phyloP scores from a whole-genome alignment of 1,139 yeast genomes.

The Geotrichum candidum region DNA sequence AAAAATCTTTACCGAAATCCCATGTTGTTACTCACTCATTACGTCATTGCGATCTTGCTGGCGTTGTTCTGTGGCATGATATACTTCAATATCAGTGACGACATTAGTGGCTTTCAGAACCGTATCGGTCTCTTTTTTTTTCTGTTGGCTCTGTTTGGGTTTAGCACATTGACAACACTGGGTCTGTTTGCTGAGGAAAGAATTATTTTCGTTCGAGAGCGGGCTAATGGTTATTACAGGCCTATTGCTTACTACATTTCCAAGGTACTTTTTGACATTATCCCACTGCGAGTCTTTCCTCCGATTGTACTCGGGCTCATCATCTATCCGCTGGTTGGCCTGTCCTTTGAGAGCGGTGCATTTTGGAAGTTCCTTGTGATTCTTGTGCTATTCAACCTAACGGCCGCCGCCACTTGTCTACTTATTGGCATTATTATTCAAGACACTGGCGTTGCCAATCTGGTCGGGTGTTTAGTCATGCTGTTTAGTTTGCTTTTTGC shows the following conservation, averaged over 20 bases:
- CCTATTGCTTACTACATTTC: conserved; percentile 81
- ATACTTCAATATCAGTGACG: conserved; percentile 75
- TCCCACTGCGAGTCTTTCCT: conserved; percentile 85
- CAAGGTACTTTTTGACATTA: conserved; percentile 79
- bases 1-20: conserved; percentile 92
- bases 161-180: conserved; percentile 84
- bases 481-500: conserved; percentile 85
- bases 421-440: conserved; percentile 79
- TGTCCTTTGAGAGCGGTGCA: conserved; percentile 72
- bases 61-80: conserved; percentile 82
- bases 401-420: conserved; percentile 77
- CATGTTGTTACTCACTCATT: conserved; percentile 72
- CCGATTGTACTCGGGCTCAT: conserved; percentile 78
- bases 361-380: conserved; percentile 65
- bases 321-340: conserved; percentile 87
- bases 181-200: conserved; percentile 85
- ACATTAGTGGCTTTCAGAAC: conserved; percentile 93
- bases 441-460: conserved; percentile 91
- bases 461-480: conserved; percentile 76
- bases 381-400: conserved; percentile 74
- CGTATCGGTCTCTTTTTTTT: conserved; percentile 90
- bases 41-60: conserved; percentile 64
- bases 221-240: conserved; percentile 88
- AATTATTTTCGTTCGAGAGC: conserved; percentile 80
- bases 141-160: conserved; percentile 84